These are phyloP conservation scores for Cyberlindnera euphorbiae DNA, from an alignment of 805 yeast genomes.

Conservation along the genomic window DNA sequence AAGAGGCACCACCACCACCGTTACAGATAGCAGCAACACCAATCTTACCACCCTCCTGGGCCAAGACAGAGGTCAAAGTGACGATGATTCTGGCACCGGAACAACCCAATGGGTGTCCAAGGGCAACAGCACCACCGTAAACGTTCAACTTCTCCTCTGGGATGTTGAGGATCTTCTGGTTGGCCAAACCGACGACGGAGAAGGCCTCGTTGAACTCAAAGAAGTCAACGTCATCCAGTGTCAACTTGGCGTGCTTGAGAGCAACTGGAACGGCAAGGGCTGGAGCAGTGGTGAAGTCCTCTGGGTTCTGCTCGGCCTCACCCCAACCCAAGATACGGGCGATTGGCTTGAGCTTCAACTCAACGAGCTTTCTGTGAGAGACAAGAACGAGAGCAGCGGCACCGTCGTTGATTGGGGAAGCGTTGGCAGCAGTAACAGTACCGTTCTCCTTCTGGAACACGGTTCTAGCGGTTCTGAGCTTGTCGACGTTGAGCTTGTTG, in stretches of 20 bases:
- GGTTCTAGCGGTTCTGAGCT: conserved; percentile 79
- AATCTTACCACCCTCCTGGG: conserved; percentile 79
- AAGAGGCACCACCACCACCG: conserved; percentile 99
- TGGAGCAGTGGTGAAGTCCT: conserved; percentile 95
- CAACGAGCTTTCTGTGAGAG: conserved; percentile 78
- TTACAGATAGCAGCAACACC: conserved; percentile 98
- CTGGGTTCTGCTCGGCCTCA: conserved; percentile 95
- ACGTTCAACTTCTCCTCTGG: conserved; percentile 70
- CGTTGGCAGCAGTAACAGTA: conserved; percentile 95
- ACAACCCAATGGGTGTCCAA: conserved; percentile 93
- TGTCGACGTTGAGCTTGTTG: conserved; percentile 69
- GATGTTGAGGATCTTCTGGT: conserved; percentile 62
- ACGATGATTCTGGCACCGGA: conserved; percentile 94
- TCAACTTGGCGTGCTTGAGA: conserved; percentile 73
- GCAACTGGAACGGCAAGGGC: conserved; percentile 95
- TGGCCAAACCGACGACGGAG: conserved; percentile 93
- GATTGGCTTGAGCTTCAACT: conserved; percentile 81
- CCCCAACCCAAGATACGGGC: conserved; percentile 94
- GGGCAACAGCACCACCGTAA: conserved; percentile 94
- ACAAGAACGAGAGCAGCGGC: conserved; percentile 92
- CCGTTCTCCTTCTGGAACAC: conserved; percentile 94
- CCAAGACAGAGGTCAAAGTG: conserved; percentile 74
- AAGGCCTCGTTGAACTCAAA: conserved; percentile 98
- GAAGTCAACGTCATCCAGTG: conserved; percentile 68
- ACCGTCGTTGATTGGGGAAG: conserved; percentile 96